phyloP scores from a whole-genome alignment of 441 rosid species.

The Corymbia calophylla region DNA sequence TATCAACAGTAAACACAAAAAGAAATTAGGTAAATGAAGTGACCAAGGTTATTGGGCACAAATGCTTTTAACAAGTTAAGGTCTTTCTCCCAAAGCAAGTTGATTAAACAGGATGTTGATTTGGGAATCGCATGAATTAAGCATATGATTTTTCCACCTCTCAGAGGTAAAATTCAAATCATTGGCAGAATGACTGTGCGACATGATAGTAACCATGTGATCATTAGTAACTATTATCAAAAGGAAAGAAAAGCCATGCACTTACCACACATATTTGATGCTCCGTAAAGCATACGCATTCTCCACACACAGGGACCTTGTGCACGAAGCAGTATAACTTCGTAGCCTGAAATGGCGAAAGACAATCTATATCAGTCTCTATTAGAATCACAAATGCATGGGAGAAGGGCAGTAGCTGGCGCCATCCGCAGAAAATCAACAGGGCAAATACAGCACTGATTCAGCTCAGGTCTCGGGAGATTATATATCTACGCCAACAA shows the following conservation, averaged over 20 bases:
- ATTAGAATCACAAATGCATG: background rate
- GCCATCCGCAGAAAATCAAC: background rate
- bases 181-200: background rate
- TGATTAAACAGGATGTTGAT: background rate
- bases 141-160: background rate
- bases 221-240: background rate
- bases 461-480: background rate
- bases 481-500: background rate
- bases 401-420: background rate
- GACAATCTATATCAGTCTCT: background rate
- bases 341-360: slow-evolving; percentile 63
- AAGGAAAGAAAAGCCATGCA: background rate
- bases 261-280: slow-evolving; percentile 93
- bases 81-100: background rate
- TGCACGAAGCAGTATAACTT: slow-evolving; percentile 97
- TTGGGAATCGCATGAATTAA: background rate
- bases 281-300: slow-evolving; percentile 93
- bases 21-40: background rate
- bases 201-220: background rate
- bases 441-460: background rate
- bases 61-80: background rate
- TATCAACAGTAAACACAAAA: background rate
- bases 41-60: background rate
- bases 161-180: background rate
- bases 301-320: slow-evolving; percentile 98